Evolutionary conservation across 108 stramenopile species (phyloP).

Genomic region (Nitzschia palea): DNA sequence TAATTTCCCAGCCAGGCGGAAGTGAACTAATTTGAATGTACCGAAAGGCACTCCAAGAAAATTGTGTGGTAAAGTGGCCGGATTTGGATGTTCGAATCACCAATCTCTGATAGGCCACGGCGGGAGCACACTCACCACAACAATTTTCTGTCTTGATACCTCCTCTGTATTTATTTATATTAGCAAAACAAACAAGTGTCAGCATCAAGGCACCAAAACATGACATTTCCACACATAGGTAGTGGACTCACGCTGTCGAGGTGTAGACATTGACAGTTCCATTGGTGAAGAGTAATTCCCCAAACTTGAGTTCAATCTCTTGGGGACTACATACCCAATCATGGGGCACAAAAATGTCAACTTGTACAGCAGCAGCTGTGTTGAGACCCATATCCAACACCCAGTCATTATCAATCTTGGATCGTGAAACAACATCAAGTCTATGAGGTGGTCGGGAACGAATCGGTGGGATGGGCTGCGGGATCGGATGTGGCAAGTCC

Average conservation of each 20-base stretch:
- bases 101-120: not conserved
- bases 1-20: conserved; percentile 2
- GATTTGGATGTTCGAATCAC: not conserved
- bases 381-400: conserved; percentile 8
- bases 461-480: not conserved
- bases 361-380: not conserved
- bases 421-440: not conserved
- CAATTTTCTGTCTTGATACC: not conserved
- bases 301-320: conserved; percentile 7
- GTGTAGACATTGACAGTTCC: conserved; percentile 11
- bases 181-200: not conserved
- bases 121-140: not conserved
- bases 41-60: conserved; percentile 11
- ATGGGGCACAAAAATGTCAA: not conserved
- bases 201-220: too few relatives aligned
- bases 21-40: conserved; percentile 8
- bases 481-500: not conserved
- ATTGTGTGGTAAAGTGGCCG: not conserved
- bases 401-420: not conserved
- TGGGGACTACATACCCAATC: not conserved
- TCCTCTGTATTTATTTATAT: not conserved
- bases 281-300: conserved; percentile 7
- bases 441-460: not conserved
- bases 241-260: not conserved
- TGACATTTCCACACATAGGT: too few relatives aligned